These are phyloP conservation scores for Pezicula carpinea DNA, from an alignment of 2,329 filamentous ascomycete genomes.

Conservation along the genomic window DNA sequence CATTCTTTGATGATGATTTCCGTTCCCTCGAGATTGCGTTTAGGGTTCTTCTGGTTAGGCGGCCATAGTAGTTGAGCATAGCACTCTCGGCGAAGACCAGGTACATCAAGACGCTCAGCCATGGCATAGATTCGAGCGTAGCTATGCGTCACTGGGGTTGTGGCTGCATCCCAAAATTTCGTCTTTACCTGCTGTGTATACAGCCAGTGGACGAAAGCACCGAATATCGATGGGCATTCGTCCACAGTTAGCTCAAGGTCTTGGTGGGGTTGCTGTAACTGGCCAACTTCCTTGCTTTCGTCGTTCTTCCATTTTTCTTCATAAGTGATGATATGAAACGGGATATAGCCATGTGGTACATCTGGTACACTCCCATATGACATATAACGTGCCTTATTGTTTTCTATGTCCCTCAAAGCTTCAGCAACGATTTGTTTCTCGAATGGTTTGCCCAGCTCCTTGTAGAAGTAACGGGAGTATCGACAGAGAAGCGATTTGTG, in stretches of 20 bases:
- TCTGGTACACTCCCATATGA: neutral
- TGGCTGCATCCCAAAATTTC: neutral
- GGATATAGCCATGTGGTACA: neutral
- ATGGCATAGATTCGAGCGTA: neutral
- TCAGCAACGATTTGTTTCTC: neutral
- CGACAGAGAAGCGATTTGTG: neutral
- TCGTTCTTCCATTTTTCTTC: neutral
- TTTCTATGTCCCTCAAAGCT: neutral
- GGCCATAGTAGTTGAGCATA: neutral
- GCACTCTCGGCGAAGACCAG: neutral
- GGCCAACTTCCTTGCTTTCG: neutral
- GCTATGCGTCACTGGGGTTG: too few species aligned
- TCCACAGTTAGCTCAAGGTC: neutral
- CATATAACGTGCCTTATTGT: neutral
- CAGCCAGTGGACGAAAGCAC: neutral
- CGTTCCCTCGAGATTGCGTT: neutral
- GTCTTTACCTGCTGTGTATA: neutral
- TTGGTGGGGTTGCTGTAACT: neutral
- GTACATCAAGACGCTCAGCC: neutral
- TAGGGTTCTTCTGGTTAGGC: neutral
- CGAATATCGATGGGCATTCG: neutral
- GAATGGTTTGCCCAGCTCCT: neutral
- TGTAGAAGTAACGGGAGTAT: neutral
- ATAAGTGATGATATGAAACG: neutral
- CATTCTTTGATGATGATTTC: neutral